Percentiles rank a stretch among this genome's conserved stretches.
phyloP scores from a whole-genome alignment of 1,139 yeast genomes.

The Candida sp. region DNA sequence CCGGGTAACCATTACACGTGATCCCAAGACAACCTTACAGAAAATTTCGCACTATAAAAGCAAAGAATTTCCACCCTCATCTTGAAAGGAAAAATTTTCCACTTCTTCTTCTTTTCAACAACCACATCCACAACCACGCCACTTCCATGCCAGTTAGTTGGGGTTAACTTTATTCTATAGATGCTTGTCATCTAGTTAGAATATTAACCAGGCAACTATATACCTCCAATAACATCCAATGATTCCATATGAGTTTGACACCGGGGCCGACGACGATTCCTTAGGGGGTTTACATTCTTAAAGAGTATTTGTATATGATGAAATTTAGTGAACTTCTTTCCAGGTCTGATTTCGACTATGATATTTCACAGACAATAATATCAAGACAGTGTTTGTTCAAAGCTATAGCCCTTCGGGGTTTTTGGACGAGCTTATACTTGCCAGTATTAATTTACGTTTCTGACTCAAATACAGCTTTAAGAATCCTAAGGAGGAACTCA shows the following conservation, averaged over 20 bases:
- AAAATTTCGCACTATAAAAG: not conserved
- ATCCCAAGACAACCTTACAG: not conserved
- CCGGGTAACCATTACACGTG: conserved; percentile 1
- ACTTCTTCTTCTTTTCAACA: not conserved
- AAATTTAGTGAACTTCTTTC: conserved; percentile 72
- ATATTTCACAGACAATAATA: conserved; percentile 59
- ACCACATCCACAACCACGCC: not conserved
- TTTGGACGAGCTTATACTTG: conserved; percentile 69
- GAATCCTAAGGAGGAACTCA: not conserved
- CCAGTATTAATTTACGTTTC: conserved; percentile 75
- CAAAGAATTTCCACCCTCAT: not conserved
- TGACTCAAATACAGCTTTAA: conserved; percentile 43
- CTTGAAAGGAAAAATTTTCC: not conserved
- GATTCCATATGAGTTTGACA: not conserved
- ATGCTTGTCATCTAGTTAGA: conserved; percentile 3
- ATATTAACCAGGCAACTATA: conserved; percentile 4
- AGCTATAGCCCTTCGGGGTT: conserved; percentile 1
- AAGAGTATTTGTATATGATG: conserved; percentile 42
- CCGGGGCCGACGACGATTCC: not conserved
- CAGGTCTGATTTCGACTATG: conserved; percentile 85
- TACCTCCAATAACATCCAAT: not conserved
- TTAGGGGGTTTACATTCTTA: not conserved
- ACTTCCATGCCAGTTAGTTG: not conserved
- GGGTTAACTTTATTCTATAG: conserved; percentile 6
- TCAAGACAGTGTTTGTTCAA: conserved; percentile 54